A percentile compares a stretch with the other conserved stretches of the same genome.
Conservation (phyloP, 208 protist genomes). For the Angomonas ambiguus region DNA sequence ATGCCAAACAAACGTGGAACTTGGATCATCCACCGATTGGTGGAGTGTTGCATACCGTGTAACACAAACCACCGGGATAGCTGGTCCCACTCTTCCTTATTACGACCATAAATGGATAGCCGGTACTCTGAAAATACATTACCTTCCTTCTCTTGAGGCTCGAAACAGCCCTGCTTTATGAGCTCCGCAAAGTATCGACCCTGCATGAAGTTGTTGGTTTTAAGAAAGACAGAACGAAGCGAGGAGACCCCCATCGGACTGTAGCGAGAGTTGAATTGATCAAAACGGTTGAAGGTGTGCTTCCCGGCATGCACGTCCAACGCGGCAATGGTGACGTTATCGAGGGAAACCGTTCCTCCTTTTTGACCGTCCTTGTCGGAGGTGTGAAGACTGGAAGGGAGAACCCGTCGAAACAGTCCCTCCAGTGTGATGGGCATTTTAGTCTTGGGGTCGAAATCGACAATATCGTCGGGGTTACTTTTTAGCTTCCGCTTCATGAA, state of each 20-base stretch:
- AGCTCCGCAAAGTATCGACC: constrained; percentile 89
- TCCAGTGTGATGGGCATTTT: constrained; percentile 33
- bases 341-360: constrained; percentile 18
- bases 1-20: constrained; percentile 87
- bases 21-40: constrained; percentile 97
- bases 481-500: constrained; percentile 71
- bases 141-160: constrained; percentile 39
- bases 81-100: constrained; percentile 55
- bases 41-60: constrained; percentile 88
- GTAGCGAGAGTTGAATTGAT: constrained; percentile 86
- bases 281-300: constrained; percentile 85
- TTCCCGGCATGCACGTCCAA: constrained; percentile 82
- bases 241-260: constrained; percentile 61
- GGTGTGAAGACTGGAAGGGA: constrained; percentile 7
- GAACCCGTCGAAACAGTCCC: constrained; percentile 27
- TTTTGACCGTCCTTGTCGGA: constrained; percentile 19
- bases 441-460: constrained; percentile 36
- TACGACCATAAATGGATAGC: constrained; percentile 79
- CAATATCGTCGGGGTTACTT: constrained; percentile 59
- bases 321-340: constrained; percentile 60
- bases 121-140: constrained; percentile 80
- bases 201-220: constrained; percentile 87
- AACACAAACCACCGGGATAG: constrained; percentile 75
- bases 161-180: constrained; percentile 45
- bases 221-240: constrained; percentile 73